Evolutionary conservation across 2,329 filamentous ascomycete species (phyloP).

Genomic region (Mariannaea elegans): DNA sequence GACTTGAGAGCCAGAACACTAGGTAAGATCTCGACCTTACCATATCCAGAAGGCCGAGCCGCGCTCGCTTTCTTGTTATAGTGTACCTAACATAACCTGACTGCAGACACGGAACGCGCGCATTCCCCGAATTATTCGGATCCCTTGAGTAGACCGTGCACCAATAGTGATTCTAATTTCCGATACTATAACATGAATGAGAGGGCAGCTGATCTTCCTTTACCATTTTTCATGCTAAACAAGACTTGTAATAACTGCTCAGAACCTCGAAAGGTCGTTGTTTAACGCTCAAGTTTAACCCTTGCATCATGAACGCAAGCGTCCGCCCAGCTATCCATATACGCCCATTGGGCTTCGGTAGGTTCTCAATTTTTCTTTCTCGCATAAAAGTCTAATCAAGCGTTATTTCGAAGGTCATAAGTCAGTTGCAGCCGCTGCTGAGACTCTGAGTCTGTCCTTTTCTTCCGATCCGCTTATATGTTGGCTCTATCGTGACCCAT

Average conservation of each 20-base stretch:
- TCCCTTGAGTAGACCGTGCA: background rate
- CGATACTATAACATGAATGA: too few species aligned
- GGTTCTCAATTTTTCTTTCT: background rate
- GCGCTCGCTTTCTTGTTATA: background rate
- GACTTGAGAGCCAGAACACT: background rate
- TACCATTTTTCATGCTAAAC: too few species aligned
- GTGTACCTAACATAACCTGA: too few species aligned
- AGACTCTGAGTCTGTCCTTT: slow-evolving; percentile 22
- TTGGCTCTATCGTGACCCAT: slow-evolving; percentile 13
- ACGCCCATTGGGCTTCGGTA: slow-evolving; percentile 4
- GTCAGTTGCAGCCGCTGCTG: slow-evolving; percentile 1
- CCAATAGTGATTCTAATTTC: too few species aligned
- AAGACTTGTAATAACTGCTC: too few species aligned
- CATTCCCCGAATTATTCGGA: background rate
- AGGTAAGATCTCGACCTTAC: background rate
- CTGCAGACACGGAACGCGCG: background rate
- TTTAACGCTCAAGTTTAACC: background rate
- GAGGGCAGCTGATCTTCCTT: too few species aligned
- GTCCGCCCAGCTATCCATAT: background rate
- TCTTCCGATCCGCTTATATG: slow-evolving; percentile 15
- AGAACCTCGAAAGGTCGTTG: background rate
- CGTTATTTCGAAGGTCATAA: slow-evolving; percentile 5
- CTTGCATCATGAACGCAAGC: background rate
- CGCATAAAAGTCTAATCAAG: background rate
- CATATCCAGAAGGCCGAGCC: background rate